A percentile compares a stretch with the other conserved stretches of the same genome.
Evolutionary conservation across 2,329 filamentous ascomycete genomes (phyloP).

Genomic region (Akanthomyces uredinophilus): DNA sequence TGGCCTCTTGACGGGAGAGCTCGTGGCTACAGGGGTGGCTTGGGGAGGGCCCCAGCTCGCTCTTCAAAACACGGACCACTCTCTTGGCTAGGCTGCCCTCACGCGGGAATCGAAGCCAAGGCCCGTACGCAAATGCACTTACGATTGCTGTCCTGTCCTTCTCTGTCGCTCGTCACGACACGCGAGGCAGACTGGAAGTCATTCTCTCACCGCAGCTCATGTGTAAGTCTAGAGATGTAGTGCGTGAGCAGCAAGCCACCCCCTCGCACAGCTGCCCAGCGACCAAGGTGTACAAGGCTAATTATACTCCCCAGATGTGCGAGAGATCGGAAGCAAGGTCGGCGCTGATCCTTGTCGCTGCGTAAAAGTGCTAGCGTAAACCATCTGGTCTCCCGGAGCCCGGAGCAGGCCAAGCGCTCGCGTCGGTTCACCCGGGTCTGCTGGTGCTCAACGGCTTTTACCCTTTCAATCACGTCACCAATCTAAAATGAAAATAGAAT

Average conservation of each 20-base stretch:
- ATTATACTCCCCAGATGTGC: not conserved
- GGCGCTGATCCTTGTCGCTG: not conserved
- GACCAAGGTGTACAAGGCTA: not conserved
- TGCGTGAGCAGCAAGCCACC: not conserved
- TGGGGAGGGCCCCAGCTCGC: not conserved
- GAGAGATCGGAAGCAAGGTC: not conserved
- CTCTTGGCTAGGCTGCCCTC: not conserved
- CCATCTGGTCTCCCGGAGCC: not conserved
- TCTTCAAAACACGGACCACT: conserved; percentile 3
- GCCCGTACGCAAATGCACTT: not conserved
- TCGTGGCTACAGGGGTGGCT: conserved; percentile 8
- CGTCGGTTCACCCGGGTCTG: not conserved
- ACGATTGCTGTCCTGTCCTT: no score
- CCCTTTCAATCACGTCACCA: not conserved
- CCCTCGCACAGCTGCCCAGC: not conserved
- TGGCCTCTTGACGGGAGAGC: conserved; percentile 5
- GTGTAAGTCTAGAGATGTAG: not conserved
- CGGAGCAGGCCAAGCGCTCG: not conserved
- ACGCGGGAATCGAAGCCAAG: not conserved
- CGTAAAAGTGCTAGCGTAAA: not conserved
- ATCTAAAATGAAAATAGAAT: no score
- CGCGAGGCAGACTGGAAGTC: not conserved
- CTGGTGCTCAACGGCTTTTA: not conserved
- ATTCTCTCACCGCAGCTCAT: not conserved
- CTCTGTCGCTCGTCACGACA: not conserved